These are phyloP conservation scores for Microsporum audouinii DNA, from an alignment of 2,329 filamentous ascomycete species.

Conservation along the genomic window DNA sequence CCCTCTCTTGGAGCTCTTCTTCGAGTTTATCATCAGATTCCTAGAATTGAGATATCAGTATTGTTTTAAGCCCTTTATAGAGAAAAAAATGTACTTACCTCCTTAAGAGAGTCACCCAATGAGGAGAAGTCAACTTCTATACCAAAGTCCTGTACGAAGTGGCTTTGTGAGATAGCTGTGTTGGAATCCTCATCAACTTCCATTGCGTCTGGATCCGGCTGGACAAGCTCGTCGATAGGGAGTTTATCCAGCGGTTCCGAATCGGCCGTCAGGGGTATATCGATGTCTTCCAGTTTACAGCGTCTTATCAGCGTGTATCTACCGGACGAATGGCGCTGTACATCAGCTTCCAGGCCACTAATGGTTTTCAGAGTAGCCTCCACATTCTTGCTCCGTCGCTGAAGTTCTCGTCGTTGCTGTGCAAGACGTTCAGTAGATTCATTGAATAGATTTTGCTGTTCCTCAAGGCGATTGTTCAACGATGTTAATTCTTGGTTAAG, in stretches of 20 bases:
- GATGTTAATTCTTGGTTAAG: slow-evolving; percentile 67
- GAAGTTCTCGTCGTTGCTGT: slow-evolving; percentile 67
- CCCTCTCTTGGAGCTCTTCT: slow-evolving; percentile 63
- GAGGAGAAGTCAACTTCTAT: slow-evolving; percentile 78
- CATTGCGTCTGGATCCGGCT: slow-evolving; percentile 75
- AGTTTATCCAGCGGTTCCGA: slow-evolving; percentile 65
- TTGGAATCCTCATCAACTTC: slow-evolving; percentile 66
- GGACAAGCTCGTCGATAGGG: slow-evolving; percentile 73
- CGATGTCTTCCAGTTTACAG: slow-evolving; percentile 88
- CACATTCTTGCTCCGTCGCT: slow-evolving; percentile 74
- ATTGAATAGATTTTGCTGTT: slow-evolving; percentile 55
- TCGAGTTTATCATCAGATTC: slow-evolving; percentile 60
- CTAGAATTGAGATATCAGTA: slow-evolving; percentile 35
- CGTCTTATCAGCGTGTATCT: slow-evolving; percentile 76
- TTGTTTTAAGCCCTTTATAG: slow-evolving; percentile 13
- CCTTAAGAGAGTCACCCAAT: slow-evolving; percentile 70
- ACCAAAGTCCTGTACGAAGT: slow-evolving; percentile 74
- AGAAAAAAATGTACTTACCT: slow-evolving; percentile 41
- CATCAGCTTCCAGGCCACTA: slow-evolving; percentile 65
- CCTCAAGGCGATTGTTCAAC: slow-evolving; percentile 59
- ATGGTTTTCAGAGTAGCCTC: slow-evolving; percentile 66
- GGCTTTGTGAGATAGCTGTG: slow-evolving; percentile 40
- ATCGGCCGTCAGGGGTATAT: slow-evolving; percentile 62
- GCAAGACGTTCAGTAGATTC: slow-evolving; percentile 63
- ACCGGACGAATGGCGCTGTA: slow-evolving; percentile 72